phyloP scores from a whole-genome alignment of 805 yeast genomes.

The Wickerhamiella musiphila region DNA sequence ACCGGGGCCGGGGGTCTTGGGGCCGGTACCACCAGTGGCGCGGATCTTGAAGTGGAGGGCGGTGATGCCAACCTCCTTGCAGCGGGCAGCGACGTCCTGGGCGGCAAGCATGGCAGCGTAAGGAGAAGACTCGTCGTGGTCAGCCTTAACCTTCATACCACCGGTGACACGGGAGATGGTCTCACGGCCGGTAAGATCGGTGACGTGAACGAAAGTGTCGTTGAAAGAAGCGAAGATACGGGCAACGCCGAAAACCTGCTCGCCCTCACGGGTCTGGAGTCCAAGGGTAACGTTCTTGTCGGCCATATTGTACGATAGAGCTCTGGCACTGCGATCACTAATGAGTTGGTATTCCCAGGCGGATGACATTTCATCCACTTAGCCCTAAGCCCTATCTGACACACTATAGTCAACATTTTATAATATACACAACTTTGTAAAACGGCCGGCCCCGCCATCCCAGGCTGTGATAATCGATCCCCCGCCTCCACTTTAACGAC shows the following conservation, averaged over 20 bases:
- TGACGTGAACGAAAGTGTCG: constrained; percentile 99
- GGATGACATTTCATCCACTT: too few relatives aligned
- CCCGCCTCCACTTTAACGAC: too few relatives aligned
- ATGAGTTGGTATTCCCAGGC: too few relatives aligned
- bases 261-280: constrained; percentile 87
- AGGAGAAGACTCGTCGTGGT: constrained; percentile 99
- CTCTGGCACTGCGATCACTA: too few relatives aligned
- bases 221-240: constrained; percentile 99
- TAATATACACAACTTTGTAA: too few relatives aligned
- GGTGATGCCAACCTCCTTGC: constrained; percentile 99
- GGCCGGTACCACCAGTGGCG: constrained; percentile 99
- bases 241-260: constrained; percentile 99
- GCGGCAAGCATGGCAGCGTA: constrained; percentile 99
- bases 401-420: too few relatives aligned
- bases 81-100: constrained; percentile 96
- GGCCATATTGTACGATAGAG: constrained; percentile 6
- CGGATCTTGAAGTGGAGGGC: constrained; percentile 99
- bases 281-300: constrained; percentile 36
- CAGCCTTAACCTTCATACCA: constrained; percentile 99
- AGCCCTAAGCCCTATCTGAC: too few relatives aligned
- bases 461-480: too few relatives aligned
- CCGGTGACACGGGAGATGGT: constrained; percentile 99
- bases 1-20: constrained; percentile 99
- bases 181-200: constrained; percentile 99
- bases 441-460: too few relatives aligned